These are phyloP conservation scores for Pulveroboletus sp. DNA, from an alignment of 768 basidiomycete species.

Conservation along the genomic window DNA sequence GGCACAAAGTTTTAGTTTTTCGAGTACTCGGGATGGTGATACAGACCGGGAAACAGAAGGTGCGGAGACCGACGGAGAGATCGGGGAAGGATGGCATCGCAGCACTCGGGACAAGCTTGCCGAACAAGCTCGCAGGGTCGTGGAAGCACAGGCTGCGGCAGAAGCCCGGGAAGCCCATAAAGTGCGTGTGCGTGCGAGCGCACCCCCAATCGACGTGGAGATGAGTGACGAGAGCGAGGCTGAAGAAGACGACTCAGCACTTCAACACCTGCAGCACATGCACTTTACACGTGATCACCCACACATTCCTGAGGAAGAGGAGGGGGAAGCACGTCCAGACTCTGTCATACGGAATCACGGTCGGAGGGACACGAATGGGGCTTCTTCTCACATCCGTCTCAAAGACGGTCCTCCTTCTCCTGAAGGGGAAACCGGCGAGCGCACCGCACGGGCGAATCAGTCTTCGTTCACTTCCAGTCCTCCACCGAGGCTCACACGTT, in stretches of 20 bases:
- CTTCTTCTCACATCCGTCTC: slow-evolving; percentile 34
- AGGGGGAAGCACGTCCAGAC: slow-evolving; percentile 33
- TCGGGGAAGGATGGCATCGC: slow-evolving; percentile 63
- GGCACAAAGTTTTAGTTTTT: slow-evolving; percentile 71
- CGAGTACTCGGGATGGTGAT: slow-evolving; percentile 56
- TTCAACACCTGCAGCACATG: slow-evolving; percentile 35
- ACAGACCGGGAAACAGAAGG: slow-evolving; percentile 46
- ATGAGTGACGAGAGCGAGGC: slow-evolving; percentile 78
- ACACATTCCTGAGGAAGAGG: slow-evolving; percentile 69
- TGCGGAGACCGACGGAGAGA: slow-evolving; percentile 45
- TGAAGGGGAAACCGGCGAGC: slow-evolving; percentile 10
- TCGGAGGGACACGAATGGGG: slow-evolving; percentile 18
- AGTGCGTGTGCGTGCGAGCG: slow-evolving; percentile 37
- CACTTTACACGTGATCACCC: slow-evolving; percentile 46
- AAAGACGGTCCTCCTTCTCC: slow-evolving; percentile 13
- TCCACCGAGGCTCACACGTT: slow-evolving; percentile 18
- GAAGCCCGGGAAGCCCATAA: slow-evolving; percentile 53
- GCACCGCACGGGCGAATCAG: slow-evolving; percentile 15
- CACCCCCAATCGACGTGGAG: slow-evolving; percentile 70
- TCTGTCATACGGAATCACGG: slow-evolving; percentile 24
- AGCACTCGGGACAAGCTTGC: slow-evolving; percentile 62
- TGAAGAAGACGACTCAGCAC: slow-evolving; percentile 47
- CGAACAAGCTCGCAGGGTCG: slow-evolving; percentile 58
- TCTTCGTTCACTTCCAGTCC: slow-evolving; percentile 13
- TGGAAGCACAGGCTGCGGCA: slow-evolving; percentile 36